These are phyloP conservation scores for Saprolegnia parasitica DNA, from an alignment of 352 stramenopile species.

Conservation along the genomic window DNA sequence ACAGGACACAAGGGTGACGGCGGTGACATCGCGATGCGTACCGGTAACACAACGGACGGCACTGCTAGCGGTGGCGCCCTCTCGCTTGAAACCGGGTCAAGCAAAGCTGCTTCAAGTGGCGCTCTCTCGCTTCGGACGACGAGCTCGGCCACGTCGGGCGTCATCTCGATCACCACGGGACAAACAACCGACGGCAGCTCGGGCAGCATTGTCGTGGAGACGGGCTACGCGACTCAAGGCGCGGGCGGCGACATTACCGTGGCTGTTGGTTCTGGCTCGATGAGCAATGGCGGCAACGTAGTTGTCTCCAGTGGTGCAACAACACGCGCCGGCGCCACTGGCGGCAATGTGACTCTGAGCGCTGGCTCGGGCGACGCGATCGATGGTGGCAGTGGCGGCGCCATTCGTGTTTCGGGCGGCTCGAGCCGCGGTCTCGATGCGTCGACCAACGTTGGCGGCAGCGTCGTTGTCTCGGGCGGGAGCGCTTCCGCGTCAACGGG, in stretches of 20 bases:
- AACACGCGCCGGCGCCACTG: not conserved
- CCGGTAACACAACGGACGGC: constrained; percentile 37
- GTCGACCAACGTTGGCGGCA: not conserved
- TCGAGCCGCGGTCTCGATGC: not conserved
- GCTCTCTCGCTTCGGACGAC: constrained; percentile 23
- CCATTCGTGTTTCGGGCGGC: constrained; percentile 10
- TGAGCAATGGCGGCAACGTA: constrained; percentile 24
- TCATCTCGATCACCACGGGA: constrained; percentile 6
- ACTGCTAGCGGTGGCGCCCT: constrained; percentile 32
- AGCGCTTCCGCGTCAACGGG: constrained; percentile 7
- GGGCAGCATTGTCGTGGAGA: constrained; percentile 4
- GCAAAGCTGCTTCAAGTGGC: constrained; percentile 12
- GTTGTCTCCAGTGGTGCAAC: constrained; percentile 12
- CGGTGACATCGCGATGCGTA: constrained; percentile 41
- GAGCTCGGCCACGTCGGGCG: not conserved
- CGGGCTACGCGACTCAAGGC: constrained; percentile 16
- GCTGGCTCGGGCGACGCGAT: constrained; percentile 21
- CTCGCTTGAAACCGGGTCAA: constrained; percentile 11
- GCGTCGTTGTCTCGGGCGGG: constrained; percentile 2
- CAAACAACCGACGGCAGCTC: not conserved
- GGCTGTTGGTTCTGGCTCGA: constrained; percentile 20
- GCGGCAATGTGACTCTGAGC: constrained; percentile 17
- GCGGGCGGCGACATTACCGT: constrained; percentile 27
- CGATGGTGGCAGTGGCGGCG: constrained; percentile 56
- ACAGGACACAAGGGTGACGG: constrained; percentile 34